Evolutionary conservation across 352 stramenopile species (phyloP).

Genomic region (Globisporangium emineosum): DNA sequence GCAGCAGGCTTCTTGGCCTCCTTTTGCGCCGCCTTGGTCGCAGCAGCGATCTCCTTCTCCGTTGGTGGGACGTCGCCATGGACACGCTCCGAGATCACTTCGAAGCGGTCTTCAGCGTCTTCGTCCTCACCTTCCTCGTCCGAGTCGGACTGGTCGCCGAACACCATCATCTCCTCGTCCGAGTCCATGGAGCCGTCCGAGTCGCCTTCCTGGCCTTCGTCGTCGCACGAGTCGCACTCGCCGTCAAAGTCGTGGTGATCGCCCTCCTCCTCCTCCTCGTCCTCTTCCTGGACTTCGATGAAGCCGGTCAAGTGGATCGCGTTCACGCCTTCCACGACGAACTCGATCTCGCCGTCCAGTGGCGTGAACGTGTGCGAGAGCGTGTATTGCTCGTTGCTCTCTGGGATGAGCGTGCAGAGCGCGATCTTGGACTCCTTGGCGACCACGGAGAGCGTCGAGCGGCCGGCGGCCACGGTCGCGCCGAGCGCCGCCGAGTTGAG

Average conservation of each 20-base stretch:
- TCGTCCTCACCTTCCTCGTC: slow-evolving; percentile 47
- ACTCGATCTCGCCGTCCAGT: slow-evolving; percentile 67
- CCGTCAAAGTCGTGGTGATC: slow-evolving; percentile 38
- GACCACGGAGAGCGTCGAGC: slow-evolving; percentile 71
- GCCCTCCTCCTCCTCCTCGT: slow-evolving; percentile 61
- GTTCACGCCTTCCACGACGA: slow-evolving; percentile 69
- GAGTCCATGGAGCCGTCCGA: slow-evolving; percentile 41
- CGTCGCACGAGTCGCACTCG: slow-evolving; percentile 22
- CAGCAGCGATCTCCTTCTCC: slow-evolving; percentile 21
- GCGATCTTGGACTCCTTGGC: slow-evolving; percentile 72
- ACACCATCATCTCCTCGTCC: slow-evolving; percentile 64
- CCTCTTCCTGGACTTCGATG: slow-evolving; percentile 74
- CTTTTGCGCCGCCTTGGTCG: slow-evolving; percentile 20
- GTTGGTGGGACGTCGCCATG: slow-evolving; percentile 35
- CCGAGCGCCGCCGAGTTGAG: slow-evolving; percentile 75
- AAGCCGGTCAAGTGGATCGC: slow-evolving; percentile 79
- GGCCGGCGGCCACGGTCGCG: slow-evolving; percentile 41
- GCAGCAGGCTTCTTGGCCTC: slow-evolving; percentile 24
- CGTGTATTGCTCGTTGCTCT: slow-evolving; percentile 70
- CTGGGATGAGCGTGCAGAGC: slow-evolving; percentile 64
- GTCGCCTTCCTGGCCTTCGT: slow-evolving; percentile 27
- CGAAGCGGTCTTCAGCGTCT: slow-evolving; percentile 45
- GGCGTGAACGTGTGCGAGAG: slow-evolving; percentile 76
- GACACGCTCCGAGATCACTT: slow-evolving; percentile 72
- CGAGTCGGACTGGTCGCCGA: slow-evolving; percentile 35